Conservation (phyloP, 1,284 basidiomycete genomes). For the Apiotrichum montevideense region DNA sequence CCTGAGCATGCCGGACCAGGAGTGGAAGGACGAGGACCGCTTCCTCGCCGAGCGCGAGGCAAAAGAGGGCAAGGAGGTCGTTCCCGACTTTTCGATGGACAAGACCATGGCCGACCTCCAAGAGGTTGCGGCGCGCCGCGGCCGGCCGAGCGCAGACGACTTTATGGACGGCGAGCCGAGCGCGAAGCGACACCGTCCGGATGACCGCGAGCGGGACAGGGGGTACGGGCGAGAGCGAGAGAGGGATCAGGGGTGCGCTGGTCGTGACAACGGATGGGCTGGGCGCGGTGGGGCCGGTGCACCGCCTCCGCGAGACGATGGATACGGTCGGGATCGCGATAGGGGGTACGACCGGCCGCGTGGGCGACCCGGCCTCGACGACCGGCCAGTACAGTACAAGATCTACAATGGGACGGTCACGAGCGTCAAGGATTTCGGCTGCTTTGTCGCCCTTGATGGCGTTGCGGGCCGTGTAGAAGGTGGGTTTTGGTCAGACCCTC, state of each 20-base stretch:
- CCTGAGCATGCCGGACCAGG: constrained; percentile 74
- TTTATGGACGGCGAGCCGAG: constrained; percentile 49
- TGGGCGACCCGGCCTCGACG: constrained; percentile 56
- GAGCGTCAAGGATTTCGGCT: constrained; percentile 89
- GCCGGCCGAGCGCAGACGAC: constrained; percentile 49
- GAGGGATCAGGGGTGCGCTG: constrained; percentile 35
- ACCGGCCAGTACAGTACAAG: constrained; percentile 84
- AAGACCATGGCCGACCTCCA: constrained; percentile 77
- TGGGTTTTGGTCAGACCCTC: no score
- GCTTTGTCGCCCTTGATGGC: constrained; percentile 85
- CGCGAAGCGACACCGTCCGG: constrained; percentile 56
- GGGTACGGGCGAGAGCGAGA: not conserved
- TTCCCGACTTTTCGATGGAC: constrained; percentile 54
- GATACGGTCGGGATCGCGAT: not conserved
- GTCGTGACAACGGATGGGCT: constrained; percentile 25
- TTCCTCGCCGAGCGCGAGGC: constrained; percentile 49
- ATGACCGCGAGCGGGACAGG: constrained; percentile 41
- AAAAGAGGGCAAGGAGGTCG: constrained; percentile 54
- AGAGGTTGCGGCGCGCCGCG: constrained; percentile 54
- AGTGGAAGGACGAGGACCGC: constrained; percentile 50
- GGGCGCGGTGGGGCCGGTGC: constrained; percentile 12
- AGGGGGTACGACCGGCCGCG: constrained; percentile 15
- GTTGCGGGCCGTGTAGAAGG: constrained; percentile 75
- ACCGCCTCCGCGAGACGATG: constrained; percentile 3
- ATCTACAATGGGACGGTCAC: constrained; percentile 85